These are phyloP conservation scores for Chaetomium cochliodes DNA, from an alignment of 495 filamentous ascomycete species.

Conservation along the genomic window DNA sequence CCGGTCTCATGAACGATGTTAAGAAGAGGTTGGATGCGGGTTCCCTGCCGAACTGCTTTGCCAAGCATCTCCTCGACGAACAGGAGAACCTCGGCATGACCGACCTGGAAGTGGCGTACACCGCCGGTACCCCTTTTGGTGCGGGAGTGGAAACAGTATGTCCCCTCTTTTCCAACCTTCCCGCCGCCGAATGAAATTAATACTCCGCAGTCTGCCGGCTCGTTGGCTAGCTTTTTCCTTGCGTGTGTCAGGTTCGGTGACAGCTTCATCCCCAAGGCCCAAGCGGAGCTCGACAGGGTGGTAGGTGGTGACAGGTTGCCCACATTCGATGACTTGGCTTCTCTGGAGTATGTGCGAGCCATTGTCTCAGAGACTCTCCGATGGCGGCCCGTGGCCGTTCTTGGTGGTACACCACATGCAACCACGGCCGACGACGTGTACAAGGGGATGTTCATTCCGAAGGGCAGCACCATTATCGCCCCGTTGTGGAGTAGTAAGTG, in stretches of 20 bases:
- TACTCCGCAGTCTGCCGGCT: slow-evolving; percentile 38
- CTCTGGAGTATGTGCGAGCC: slow-evolving; percentile 48
- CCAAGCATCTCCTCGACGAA: slow-evolving; percentile 50
- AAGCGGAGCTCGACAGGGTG: slow-evolving; percentile 56
- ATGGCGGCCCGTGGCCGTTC: slow-evolving; percentile 51
- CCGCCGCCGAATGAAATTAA: slow-evolving; percentile 48
- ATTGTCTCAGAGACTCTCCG: slow-evolving; percentile 54
- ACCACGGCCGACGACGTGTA: slow-evolving; percentile 57
- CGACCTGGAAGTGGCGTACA: slow-evolving; percentile 56
- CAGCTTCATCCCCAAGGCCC: slow-evolving; percentile 46
- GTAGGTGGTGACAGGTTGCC: slow-evolving; percentile 53
- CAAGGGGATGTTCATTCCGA: slow-evolving; percentile 52
- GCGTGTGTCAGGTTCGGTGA: slow-evolving; percentile 55
- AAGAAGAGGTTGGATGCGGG: slow-evolving; percentile 36
- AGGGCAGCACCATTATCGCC: slow-evolving; percentile 54
- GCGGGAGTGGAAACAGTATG: slow-evolving; percentile 65
- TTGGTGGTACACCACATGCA: slow-evolving; percentile 59
- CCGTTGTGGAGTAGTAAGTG: slow-evolving; percentile 49
- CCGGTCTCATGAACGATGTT: slow-evolving; percentile 47
- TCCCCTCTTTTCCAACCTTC: slow-evolving; percentile 16
- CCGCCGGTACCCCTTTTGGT: slow-evolving; percentile 59
- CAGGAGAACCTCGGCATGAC: slow-evolving; percentile 46
- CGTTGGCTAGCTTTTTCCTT: slow-evolving; percentile 55
- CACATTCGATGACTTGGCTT: slow-evolving; percentile 46
- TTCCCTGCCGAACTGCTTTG: slow-evolving; percentile 48